Evolutionary conservation across 257 asterid genomes (phyloP).

Genomic region (Eustoma russellianum): DNA sequence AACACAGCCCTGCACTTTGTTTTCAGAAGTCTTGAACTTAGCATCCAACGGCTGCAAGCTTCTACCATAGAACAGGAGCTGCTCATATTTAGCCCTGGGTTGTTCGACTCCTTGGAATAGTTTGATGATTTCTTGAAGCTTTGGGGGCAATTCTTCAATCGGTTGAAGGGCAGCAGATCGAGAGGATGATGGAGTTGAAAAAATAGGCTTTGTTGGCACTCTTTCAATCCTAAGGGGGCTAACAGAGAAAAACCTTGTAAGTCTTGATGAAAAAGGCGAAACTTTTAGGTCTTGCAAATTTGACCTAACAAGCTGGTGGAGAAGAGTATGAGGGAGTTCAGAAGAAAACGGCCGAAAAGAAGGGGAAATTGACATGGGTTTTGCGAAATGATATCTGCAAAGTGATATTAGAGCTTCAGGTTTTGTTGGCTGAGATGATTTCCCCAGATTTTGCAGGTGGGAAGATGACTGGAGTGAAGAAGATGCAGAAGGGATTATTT

Average conservation of each 20-base stretch:
- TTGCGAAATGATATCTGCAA: constrained; percentile 4
- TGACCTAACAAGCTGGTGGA: constrained; percentile 18
- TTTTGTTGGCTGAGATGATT: constrained; percentile 3
- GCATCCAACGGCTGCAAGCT: constrained; percentile 49
- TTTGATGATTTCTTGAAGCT: constrained; percentile 63
- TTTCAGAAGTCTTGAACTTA: constrained; percentile 44
- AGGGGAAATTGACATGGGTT: constrained; percentile 48
- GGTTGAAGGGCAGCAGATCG: constrained; percentile 43
- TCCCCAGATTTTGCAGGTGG: background rate
- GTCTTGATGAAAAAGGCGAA: constrained; percentile 17
- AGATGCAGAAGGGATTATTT: background rate
- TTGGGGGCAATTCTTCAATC: constrained; percentile 61
- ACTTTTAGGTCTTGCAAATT: constrained; percentile 22
- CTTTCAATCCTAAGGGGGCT: constrained; percentile 38
- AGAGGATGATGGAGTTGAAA: constrained; percentile 24
- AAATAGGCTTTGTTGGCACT: constrained; percentile 31
- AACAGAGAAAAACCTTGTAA: constrained; percentile 18
- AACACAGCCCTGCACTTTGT: constrained; percentile 70
- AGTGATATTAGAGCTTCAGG: background rate
- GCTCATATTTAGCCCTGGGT: constrained; percentile 70
- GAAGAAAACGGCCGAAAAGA: constrained; percentile 22
- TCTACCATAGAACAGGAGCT: constrained; percentile 56
- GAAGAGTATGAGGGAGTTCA: constrained; percentile 21
- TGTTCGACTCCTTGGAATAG: constrained; percentile 57
- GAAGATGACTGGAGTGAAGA: too few relatives aligned